Conservation (phyloP, 1,139 yeast genomes). For the Yamadazyma sp. region DNA sequence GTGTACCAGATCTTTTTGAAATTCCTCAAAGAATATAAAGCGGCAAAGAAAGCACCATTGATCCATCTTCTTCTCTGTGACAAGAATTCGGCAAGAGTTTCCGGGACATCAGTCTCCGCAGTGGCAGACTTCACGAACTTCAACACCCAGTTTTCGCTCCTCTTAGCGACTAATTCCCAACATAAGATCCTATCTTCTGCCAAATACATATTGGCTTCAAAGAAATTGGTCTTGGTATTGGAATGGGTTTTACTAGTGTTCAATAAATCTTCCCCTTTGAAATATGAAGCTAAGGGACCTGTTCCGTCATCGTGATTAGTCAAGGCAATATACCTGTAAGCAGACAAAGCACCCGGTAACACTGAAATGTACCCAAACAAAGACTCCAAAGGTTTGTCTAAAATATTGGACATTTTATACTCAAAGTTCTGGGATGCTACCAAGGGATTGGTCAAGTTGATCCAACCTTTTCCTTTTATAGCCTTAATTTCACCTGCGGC, state of each 20-base stretch:
- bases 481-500: slow-evolving; percentile 97
- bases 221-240: slow-evolving; percentile 63
- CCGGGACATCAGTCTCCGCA: slow-evolving; percentile 98
- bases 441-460: slow-evolving; percentile 78
- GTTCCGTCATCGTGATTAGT: slow-evolving; percentile 85
- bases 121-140: slow-evolving; percentile 91
- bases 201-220: slow-evolving; percentile 94
- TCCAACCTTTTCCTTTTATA: slow-evolving; percentile 86
- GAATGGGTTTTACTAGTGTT: slow-evolving; percentile 28
- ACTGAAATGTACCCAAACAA: slow-evolving; percentile 92
- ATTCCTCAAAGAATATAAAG: slow-evolving; percentile 80
- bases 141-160: slow-evolving; percentile 84
- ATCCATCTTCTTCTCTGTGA: slow-evolving; percentile 98
- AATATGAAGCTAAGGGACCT: slow-evolving; percentile 86
- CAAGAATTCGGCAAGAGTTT: slow-evolving; percentile 82
- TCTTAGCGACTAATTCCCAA: slow-evolving; percentile 94
- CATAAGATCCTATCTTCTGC: slow-evolving; percentile 97
- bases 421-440: slow-evolving; percentile 97
- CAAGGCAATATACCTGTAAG: slow-evolving; percentile 87
- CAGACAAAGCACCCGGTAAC: slow-evolving; percentile 94
- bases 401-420: slow-evolving; percentile 91
- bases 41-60: slow-evolving; percentile 97
- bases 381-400: slow-evolving; percentile 93
- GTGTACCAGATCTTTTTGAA: slow-evolving; percentile 82
- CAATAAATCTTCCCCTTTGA: slow-evolving; percentile 78